phyloP scores from a whole-genome alignment of 768 basidiomycete genomes.

The Mycena polygramma region DNA sequence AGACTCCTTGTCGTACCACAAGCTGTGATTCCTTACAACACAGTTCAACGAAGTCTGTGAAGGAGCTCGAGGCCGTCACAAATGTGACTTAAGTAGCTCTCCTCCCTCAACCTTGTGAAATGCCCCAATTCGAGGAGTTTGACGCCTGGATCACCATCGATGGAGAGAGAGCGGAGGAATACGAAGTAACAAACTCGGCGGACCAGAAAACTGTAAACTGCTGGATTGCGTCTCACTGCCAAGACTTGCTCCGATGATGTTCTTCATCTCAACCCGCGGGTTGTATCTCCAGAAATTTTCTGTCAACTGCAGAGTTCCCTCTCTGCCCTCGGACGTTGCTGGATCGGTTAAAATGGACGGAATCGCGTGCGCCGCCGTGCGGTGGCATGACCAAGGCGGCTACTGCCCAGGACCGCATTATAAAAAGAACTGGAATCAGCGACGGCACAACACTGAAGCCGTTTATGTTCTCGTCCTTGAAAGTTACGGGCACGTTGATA shows the following conservation, averaged over 20 bases:
- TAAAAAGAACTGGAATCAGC: neutral
- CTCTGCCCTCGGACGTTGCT: neutral
- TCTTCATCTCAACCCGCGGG: too few species aligned
- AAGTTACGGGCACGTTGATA: slow-evolving; percentile 41
- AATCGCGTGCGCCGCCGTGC: neutral
- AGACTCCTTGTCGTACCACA: too few species aligned
- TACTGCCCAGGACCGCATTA: too few species aligned
- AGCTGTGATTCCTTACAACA: too few species aligned
- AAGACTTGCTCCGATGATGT: too few species aligned
- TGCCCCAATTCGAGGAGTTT: neutral
- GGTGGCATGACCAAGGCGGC: too few species aligned
- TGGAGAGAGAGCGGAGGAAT: slow-evolving; percentile 28
- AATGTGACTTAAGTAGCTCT: too few species aligned
- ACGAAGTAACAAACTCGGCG: slow-evolving; percentile 26
- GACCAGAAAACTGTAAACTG: slow-evolving; percentile 34
- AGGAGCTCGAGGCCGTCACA: too few species aligned
- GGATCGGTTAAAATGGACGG: slow-evolving; percentile 36
- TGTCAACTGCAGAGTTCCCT: slow-evolving; percentile 33
- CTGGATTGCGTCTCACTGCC: slow-evolving; percentile 41
- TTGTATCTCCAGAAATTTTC: slow-evolving; percentile 36
- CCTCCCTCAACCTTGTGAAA: too few species aligned
- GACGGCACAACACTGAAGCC: slow-evolving; percentile 18
- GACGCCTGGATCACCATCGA: slow-evolving; percentile 14
- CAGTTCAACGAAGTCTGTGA: too few species aligned
- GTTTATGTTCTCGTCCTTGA: slow-evolving; percentile 38